Evolutionary conservation across 129 eudicot species (phyloP).

Genomic region (Scalesia atractyloides): DNA sequence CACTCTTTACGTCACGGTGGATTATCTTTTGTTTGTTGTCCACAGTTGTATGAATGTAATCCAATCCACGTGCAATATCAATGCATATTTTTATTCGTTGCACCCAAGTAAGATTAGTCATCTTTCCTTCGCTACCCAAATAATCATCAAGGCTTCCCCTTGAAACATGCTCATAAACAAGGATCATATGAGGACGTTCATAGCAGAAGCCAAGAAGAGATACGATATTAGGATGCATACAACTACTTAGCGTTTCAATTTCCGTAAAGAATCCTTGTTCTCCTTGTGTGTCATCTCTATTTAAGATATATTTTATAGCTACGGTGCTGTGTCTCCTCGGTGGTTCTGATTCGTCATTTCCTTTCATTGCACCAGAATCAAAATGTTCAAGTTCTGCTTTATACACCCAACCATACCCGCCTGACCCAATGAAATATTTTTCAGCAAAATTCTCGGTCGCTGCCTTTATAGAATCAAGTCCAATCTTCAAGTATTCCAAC

Average conservation of each 20-base stretch:
- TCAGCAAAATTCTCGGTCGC: neutral
- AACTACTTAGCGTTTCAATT: neutral
- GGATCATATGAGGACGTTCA: conserved; percentile 9
- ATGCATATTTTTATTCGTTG: neutral
- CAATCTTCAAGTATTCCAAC: neutral
- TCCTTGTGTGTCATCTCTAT: neutral
- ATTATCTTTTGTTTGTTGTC: conserved; percentile 1
- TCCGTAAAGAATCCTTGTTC: neutral
- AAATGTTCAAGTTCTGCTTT: conserved; percentile 1
- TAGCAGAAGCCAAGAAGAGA: conserved; percentile 10
- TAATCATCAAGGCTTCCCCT: conserved; percentile 9
- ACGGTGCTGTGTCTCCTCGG: neutral
- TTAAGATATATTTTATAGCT: neutral
- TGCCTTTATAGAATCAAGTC: neutral
- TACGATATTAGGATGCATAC: neutral
- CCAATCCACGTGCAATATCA: neutral
- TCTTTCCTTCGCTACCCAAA: neutral
- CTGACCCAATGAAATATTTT: neutral
- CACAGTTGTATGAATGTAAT: neutral
- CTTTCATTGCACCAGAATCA: neutral
- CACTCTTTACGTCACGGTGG: neutral
- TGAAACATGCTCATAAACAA: conserved; percentile 4
- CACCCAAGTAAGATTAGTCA: conserved; percentile 1
- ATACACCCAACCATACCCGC: neutral
- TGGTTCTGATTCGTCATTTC: neutral